Evolutionary conservation across 306 rosid species (phyloP), one percentile per base, ranked within the genome.

Genomic region (Pachyrhizus erosus): DNA sequence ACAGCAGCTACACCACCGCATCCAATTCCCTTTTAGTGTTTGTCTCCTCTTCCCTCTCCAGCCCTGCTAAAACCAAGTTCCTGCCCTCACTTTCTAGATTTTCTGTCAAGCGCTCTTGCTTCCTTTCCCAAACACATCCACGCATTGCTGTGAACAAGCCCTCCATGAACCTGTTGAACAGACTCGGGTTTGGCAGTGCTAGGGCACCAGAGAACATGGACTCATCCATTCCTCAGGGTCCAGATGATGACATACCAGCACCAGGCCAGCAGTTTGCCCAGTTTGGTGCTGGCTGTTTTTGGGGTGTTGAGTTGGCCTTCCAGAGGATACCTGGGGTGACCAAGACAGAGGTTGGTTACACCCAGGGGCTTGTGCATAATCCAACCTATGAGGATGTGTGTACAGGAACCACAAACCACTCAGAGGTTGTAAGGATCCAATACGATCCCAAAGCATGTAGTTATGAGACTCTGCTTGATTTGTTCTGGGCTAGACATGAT

Each of bases 271-370:
- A 88, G 75, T 95, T 95, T 77, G 97, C 96, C 0, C 94, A 91
- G 80, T 95, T 95, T 51, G 99, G 99, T 29, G 99, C 96, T 10
- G 99, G 99, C 6, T 95, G 99, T 87, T 95, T 95, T 82, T 95
- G 99, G 99, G 97, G 99, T 3, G 97, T 95, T 61, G 99, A 95
- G 75, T 78, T 95, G 90, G 91, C 88, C 67, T 93, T 95, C 85
- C 99, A 95, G 86, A 83, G 99, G 81, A 86, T 88, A 10, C 85
- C 98, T 0, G 99, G 99, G 21, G 98, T 93, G 66, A 84, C 87
- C 58, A 89, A 88, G 88, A 95, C 99, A 0, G 97, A 95, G 84
- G 99, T 92, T 58, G 99, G 99, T 23, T 95, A 95, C 75, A 60
- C 84, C 29, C 99, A 95, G 71, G 99, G 99, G 3, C 78, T 84